These are phyloP conservation scores for Phytopythium delawarense DNA, from an alignment of 352 stramenopile species.

Conservation along the genomic window DNA sequence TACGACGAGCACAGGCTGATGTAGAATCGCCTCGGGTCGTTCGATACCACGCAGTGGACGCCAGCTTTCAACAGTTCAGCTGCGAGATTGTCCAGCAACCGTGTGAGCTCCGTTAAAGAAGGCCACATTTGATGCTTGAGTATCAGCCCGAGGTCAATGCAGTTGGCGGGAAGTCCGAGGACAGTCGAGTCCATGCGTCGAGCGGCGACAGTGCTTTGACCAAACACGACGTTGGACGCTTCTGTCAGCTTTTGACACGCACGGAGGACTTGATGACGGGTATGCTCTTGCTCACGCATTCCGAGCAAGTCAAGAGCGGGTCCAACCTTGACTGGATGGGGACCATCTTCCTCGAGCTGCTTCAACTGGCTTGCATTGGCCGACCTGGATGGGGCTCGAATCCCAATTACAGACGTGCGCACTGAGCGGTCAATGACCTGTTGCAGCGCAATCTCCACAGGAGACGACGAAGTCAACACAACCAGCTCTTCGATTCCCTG, in stretches of 20 bases:
- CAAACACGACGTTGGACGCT: conserved; percentile 10
- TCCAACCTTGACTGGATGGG: conserved; percentile 8
- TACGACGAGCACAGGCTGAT: conserved; percentile 19
- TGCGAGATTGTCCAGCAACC: background rate
- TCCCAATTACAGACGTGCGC: background rate
- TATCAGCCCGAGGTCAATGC: conserved; percentile 27
- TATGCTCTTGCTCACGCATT: conserved; percentile 22
- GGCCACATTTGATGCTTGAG: background rate
- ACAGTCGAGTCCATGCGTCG: conserved; percentile 37
- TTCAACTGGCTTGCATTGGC: conserved; percentile 7
- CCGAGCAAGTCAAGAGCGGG: conserved; percentile 17
- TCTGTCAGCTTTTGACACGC: conserved; percentile 13
- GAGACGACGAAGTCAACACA: background rate
- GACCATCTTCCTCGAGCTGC: background rate
- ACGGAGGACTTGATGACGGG: conserved; percentile 12
- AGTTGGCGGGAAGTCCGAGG: conserved; percentile 15
- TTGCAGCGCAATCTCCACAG: background rate
- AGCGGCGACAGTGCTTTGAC: background rate
- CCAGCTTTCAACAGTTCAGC: conserved; percentile 2
- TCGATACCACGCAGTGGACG: background rate
- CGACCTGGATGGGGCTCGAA: background rate
- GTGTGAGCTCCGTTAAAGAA: background rate
- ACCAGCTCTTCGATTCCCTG: conserved; percentile 12
- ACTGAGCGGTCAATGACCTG: background rate
- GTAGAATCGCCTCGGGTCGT: conserved; percentile 18